These are phyloP conservation scores for Bruguiera hainesii DNA, from an alignment of 441 rosid genomes.

Conservation along the genomic window DNA sequence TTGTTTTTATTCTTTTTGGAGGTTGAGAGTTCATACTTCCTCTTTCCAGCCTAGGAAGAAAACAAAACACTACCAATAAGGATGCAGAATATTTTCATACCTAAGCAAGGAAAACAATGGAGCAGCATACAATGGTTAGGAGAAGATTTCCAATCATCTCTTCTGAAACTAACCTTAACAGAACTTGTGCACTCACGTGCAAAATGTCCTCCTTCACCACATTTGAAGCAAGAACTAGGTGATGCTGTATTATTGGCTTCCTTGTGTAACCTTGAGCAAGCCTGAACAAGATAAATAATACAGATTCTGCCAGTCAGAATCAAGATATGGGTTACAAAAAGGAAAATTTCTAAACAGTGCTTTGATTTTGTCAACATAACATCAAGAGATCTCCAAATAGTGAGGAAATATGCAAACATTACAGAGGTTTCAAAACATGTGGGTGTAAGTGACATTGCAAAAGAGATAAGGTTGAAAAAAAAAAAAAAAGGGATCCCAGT, in stretches of 20 bases:
- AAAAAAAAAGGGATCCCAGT: too few species aligned
- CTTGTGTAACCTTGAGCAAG: constrained; percentile 39
- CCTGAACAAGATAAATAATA: constrained; percentile 30
- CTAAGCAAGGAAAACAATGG: background rate
- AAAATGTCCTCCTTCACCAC: constrained; percentile 80
- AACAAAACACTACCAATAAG: constrained; percentile 6
- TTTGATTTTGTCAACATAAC: background rate
- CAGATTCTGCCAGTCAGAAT: background rate
- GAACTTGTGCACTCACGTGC: constrained; percentile 72
- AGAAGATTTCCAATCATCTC: background rate
- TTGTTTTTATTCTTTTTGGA: constrained; percentile 33
- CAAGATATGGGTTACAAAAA: background rate
- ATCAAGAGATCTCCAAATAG: background rate
- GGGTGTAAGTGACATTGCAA: too few species aligned
- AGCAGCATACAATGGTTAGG: background rate
- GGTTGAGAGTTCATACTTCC: constrained; percentile 39
- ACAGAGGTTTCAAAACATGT: too few species aligned
- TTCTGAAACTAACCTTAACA: constrained; percentile 36
- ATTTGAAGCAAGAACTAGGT: constrained; percentile 54
- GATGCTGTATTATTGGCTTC: constrained; percentile 35
- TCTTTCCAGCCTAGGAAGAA: constrained; percentile 44
- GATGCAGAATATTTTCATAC: background rate
- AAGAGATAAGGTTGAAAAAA: too few species aligned
- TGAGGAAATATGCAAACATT: background rate
- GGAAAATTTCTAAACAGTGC: background rate